These are phyloP conservation scores for Trichosporon coremiiforme DNA, from an alignment of 1,284 basidiomycete genomes.

Conservation along the genomic window DNA sequence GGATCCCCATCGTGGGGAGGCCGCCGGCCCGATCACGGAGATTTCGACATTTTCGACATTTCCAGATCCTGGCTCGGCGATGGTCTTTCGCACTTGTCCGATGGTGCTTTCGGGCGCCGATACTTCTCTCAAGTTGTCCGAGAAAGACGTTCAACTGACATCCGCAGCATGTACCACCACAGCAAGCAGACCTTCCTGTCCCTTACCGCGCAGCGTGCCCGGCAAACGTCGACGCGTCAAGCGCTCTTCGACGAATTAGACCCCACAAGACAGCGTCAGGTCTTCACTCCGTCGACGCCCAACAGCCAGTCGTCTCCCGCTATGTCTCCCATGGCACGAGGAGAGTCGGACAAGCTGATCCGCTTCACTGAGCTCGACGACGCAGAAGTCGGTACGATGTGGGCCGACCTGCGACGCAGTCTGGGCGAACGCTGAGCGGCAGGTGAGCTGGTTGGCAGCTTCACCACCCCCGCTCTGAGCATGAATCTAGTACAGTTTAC, in stretches of 20 bases:
- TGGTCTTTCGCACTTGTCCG: not conserved
- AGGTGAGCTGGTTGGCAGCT: not conserved
- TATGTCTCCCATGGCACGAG: not conserved
- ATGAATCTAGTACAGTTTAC: not conserved
- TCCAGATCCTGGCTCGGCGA: too few relatives aligned
- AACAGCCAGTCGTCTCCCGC: not conserved
- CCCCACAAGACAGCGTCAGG: conserved; percentile 8
- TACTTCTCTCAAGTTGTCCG: not conserved
- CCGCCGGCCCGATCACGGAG: not conserved
- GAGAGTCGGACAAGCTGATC: conserved; percentile 24
- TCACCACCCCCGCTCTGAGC: not conserved
- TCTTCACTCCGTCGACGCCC: not conserved
- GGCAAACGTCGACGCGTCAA: conserved; percentile 38
- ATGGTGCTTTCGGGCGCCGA: not conserved
- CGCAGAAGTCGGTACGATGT: conserved; percentile 23
- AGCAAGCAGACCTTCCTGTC: conserved; percentile 51
- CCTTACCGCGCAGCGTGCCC: conserved; percentile 47
- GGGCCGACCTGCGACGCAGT: conserved; percentile 30
- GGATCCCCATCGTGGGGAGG: not conserved
- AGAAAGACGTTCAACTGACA: not conserved
- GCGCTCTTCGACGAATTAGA: conserved; percentile 34
- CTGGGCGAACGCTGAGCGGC: conserved; percentile 28
- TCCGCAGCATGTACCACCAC: conserved; percentile 47
- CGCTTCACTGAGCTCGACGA: conserved; percentile 33
- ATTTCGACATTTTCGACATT: not conserved